Evolutionary conservation across 129 eudicot genomes (phyloP), one percentile per base, ranked within the genome.

Genomic region (Heracleum sosnowskyi): DNA sequence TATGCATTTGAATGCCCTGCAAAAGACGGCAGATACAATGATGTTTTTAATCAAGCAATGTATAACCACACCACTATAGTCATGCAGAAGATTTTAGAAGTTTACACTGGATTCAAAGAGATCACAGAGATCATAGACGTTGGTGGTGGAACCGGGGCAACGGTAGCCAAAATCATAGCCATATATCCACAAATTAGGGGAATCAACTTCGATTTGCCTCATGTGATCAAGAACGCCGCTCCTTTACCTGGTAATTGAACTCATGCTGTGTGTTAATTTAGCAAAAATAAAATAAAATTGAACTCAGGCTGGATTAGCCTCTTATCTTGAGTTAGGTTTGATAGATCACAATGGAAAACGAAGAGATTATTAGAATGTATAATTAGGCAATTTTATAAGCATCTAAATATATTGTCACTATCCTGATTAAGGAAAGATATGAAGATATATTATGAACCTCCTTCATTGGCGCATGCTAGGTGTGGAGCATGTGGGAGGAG

Each of bases 81-180:
- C 42, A 28, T 68, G 73, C 33, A 68, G 40, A 68, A 28, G 47
- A 20, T 77, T 57, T 47, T 78, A 29, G 75, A 82, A 33, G 39
- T 24, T n/a, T 82, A 82, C 53, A 73, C 46, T 16, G 85, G 85
- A 62, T 82, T 82, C 26, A 49, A 77, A 24, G 81, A 64, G 9
- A 12, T 78, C 34, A 66, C 66, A 55, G 62, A 63, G 75, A 18
- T 82, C 7, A 37, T 78, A 16, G 82, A 82, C 62, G 81, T 82
- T 7, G 85, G 77, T 17, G 85, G 80, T 18, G 66, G 75, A 22
- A 35, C 28, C 0, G 75, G 75, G 46, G 46, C 45, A 37, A 70
- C 75, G 1, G 18, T 70, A 37, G 31, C 75, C 47, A 36, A 22
- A 20, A 70, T 70, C 75, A 70, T 70, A 34, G n/a, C 75, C 49